Evolutionary conservation across 1,139 yeast species (phyloP), one percentile per base, ranked within the genome.

Genomic region (Trichomonascaceae sp.): DNA sequence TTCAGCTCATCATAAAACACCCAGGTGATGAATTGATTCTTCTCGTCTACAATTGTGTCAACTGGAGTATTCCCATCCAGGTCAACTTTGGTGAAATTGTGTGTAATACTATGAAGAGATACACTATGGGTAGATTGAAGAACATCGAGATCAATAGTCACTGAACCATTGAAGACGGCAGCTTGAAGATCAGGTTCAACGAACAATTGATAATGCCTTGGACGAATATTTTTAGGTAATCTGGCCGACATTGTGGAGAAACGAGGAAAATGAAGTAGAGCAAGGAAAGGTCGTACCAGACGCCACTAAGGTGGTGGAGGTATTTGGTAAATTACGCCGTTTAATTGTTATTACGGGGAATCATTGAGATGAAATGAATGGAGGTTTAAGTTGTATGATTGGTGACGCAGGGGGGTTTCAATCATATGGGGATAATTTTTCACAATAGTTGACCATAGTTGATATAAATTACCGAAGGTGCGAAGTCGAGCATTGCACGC

Each of bases 131-230:
- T 66, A 57, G 70, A 70, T 49, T 70, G 60, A 53, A 74, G 74
- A 17, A 55, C 43, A 12, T 49, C 18, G 60, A 79, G 74, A 52
- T 76, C 79, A 61, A 81, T 80, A 47, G 71, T 68, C 53, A 76
- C 81, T 45, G 71, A 69, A 50, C 85, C 85, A 49, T 75, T 74
- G 72, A 79, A 81, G 43, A 76, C 74, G 15, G 85, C 87, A 50
- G 81, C 80, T 54, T 77, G 78, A 62, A 88, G 82, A 63, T 82
- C 76, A 44, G 96, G 96, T 65, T 87, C 93, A 61, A 89, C 74
- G 45, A 81, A 78, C 60, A 88, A 71, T 60, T 80, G 79, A 68
- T 88, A 88, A 69, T 85, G 87, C 57, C 76, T 64, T 47, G 96
- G 95, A 59, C 78, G 81, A 60, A 87, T 89, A 63, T 84, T 80